Percentiles rank a stretch among this genome's conserved stretches.
Evolutionary conservation across 2,329 filamentous ascomycete genomes (phyloP).

Genomic region (Nectriaceae sp.): DNA sequence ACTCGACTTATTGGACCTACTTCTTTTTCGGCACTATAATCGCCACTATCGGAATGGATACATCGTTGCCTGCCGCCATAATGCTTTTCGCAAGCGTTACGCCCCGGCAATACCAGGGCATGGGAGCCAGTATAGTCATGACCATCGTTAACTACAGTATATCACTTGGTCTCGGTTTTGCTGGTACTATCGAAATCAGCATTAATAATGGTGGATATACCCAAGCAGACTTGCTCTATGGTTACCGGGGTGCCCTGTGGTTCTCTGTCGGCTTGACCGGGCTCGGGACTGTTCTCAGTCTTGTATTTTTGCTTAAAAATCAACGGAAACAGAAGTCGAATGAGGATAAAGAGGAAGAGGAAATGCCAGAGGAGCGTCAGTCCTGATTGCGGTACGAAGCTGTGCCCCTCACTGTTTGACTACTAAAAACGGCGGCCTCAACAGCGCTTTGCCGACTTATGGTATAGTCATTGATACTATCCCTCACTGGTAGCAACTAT

Average conservation of each 20-base stretch:
- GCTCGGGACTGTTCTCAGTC: neutral
- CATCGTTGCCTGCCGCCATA: slow-evolving; percentile 7
- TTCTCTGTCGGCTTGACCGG: neutral
- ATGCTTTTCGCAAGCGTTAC: slow-evolving; percentile 11
- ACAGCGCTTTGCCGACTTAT: too few relatives aligned
- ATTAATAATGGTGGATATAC: slow-evolving; percentile 5
- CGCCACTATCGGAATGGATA: slow-evolving; percentile 11
- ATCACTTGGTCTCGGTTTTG: slow-evolving; percentile 8
- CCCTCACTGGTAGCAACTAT: too few relatives aligned
- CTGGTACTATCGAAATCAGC: slow-evolving; percentile 5
- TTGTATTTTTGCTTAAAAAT: too few relatives aligned
- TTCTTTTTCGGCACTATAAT: slow-evolving; percentile 6
- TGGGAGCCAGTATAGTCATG: slow-evolving; percentile 9
- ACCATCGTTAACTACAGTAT: slow-evolving; percentile 14
- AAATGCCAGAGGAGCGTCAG: too few relatives aligned
- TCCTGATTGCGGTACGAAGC: too few relatives aligned
- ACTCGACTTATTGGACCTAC: neutral
- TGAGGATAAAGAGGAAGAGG: too few relatives aligned
- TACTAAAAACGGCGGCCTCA: too few relatives aligned
- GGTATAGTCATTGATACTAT: too few relatives aligned
- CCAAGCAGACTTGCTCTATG: neutral
- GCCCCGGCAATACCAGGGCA: slow-evolving; percentile 5
- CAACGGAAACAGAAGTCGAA: too few relatives aligned
- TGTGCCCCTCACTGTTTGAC: too few relatives aligned
- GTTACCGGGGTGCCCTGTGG: neutral